Percentiles rank a stretch among this genome's conserved stretches.
These are phyloP conservation scores for Meyerozyma athensensis DNA, from an alignment of 1,139 yeast species.

Conservation along the genomic window DNA sequence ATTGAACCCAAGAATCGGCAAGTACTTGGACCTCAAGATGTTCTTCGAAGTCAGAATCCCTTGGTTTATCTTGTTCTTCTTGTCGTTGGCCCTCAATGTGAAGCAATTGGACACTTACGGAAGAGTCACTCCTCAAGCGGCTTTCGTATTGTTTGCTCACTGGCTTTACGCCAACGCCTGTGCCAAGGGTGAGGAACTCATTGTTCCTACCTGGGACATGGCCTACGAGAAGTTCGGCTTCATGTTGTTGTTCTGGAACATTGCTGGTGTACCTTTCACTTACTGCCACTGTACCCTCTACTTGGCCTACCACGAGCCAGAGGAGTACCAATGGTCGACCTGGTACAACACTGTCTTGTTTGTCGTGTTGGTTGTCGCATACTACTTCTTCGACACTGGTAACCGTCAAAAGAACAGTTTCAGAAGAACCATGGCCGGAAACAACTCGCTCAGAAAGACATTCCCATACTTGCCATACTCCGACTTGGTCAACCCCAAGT, in stretches of 20 bases:
- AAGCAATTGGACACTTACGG: conserved; percentile 84
- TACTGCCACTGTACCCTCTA: conserved; percentile 90
- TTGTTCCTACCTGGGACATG: conserved; percentile 99
- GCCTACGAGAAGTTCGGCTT: conserved; percentile 98
- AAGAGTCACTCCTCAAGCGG: conserved; percentile 69
- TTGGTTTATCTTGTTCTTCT: conserved; percentile 85
- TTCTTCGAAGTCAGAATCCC: conserved; percentile 96
- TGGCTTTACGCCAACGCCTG: conserved; percentile 97
- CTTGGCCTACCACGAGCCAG: conserved; percentile 76
- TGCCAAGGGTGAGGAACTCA: conserved; percentile 94
- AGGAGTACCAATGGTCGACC: conserved; percentile 70
- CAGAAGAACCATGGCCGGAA: conserved; percentile 84
- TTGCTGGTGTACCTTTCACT: conserved; percentile 98
- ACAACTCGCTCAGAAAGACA: conserved; percentile 65
- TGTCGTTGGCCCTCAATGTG: conserved; percentile 68
- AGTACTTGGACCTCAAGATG: conserved; percentile 84
- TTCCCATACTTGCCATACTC: conserved; percentile 93
- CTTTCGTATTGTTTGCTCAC: conserved; percentile 73
- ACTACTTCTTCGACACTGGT: conserved; percentile 91
- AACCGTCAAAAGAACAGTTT: conserved; percentile 94
- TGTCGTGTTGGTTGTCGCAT: conserved; percentile 57
- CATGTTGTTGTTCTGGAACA: conserved; percentile 97
- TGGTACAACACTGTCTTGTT: conserved; percentile 54
- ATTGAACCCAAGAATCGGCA: conserved; percentile 90
- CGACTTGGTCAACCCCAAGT: conserved; percentile 74